Evolutionary conservation across 2,329 filamentous ascomycete species (phyloP).

Genomic region (Pseudocercospora musae): DNA sequence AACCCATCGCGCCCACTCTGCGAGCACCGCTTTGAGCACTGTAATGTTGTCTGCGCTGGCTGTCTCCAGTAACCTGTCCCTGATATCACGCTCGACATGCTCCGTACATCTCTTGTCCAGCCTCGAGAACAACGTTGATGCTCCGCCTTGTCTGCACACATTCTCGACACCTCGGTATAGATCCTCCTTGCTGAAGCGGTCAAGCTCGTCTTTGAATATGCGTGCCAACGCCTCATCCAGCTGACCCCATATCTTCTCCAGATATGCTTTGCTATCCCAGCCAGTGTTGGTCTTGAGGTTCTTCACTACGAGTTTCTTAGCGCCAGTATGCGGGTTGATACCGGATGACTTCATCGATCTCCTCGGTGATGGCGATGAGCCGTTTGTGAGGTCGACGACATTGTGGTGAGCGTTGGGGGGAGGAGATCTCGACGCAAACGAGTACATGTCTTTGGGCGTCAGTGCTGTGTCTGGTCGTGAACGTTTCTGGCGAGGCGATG

Average conservation of each 20-base stretch:
- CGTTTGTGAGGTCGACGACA: conserved; percentile 45
- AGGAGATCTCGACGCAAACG: conserved; percentile 42
- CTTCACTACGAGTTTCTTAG: conserved; percentile 89
- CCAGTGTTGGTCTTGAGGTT: conserved; percentile 70
- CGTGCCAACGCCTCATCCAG: conserved; percentile 69
- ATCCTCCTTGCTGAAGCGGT: conserved; percentile 71
- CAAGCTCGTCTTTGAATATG: conserved; percentile 64
- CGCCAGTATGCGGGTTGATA: conserved; percentile 72
- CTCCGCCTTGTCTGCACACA: conserved; percentile 74
- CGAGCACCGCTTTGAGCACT: conserved; percentile 58
- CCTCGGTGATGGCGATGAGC: conserved; percentile 31
- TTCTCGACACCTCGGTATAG: conserved; percentile 91
- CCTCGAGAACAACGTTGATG: conserved; percentile 63
- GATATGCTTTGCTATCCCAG: conserved; percentile 71
- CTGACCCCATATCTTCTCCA: conserved; percentile 70
- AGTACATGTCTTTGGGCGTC: conserved; percentile 52
- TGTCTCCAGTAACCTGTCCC: conserved; percentile 56
- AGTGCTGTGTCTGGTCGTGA: conserved; percentile 33
- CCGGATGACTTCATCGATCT: conserved; percentile 31
- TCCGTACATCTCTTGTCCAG: conserved; percentile 64
- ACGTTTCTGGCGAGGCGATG: conserved; percentile 43
- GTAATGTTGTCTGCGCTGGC: conserved; percentile 59
- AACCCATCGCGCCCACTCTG: conserved; percentile 75
- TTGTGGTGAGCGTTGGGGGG: conserved; percentile 34
- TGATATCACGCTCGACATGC: conserved; percentile 59